Conservation (phyloP, 352 stramenopile species). For the Globisporangium megalacanthum region DNA sequence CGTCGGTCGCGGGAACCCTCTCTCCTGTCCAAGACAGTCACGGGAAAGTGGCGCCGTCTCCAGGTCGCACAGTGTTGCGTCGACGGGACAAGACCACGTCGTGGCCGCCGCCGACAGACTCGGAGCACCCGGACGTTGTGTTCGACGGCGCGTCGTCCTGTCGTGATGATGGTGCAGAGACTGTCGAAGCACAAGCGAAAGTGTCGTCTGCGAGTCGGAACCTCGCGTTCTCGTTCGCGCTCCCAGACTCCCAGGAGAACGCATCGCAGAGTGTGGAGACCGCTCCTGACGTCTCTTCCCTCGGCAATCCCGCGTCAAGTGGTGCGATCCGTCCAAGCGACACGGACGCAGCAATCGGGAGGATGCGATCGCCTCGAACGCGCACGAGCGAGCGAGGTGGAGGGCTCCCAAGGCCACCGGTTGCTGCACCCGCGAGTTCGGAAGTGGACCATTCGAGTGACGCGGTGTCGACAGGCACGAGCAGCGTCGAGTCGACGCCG, state of each 20-base stretch:
- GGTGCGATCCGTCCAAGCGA: slow-evolving; percentile 10
- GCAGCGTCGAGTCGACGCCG: slow-evolving; percentile 14
- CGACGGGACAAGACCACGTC: neutral
- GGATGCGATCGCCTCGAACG: neutral
- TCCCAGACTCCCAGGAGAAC: slow-evolving; percentile 51
- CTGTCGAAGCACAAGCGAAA: slow-evolving; percentile 7
- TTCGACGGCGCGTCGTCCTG: slow-evolving; percentile 19
- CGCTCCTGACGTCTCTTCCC: slow-evolving; percentile 21
- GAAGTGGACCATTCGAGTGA: neutral
- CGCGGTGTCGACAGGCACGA: slow-evolving; percentile 4
- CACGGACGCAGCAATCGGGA: slow-evolving; percentile 5
- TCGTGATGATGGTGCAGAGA: slow-evolving; percentile 2
- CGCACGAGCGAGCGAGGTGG: neutral
- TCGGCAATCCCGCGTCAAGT: slow-evolving; percentile 22
- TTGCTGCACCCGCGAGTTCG: neutral
- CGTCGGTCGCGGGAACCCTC: neutral
- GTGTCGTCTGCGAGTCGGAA: slow-evolving; percentile 38
- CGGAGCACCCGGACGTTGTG: slow-evolving; percentile 30
- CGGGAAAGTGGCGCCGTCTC: slow-evolving; percentile 5
- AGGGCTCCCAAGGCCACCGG: neutral
- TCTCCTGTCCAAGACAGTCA: slow-evolving; percentile 3
- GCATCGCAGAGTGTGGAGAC: slow-evolving; percentile 34
- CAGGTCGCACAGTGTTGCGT: slow-evolving; percentile 15
- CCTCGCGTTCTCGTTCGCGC: slow-evolving; percentile 61
- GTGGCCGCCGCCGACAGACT: slow-evolving; percentile 12